These are phyloP conservation scores for Puccinia polysora DNA, from an alignment of 1,284 basidiomycete genomes.

Conservation along the genomic window DNA sequence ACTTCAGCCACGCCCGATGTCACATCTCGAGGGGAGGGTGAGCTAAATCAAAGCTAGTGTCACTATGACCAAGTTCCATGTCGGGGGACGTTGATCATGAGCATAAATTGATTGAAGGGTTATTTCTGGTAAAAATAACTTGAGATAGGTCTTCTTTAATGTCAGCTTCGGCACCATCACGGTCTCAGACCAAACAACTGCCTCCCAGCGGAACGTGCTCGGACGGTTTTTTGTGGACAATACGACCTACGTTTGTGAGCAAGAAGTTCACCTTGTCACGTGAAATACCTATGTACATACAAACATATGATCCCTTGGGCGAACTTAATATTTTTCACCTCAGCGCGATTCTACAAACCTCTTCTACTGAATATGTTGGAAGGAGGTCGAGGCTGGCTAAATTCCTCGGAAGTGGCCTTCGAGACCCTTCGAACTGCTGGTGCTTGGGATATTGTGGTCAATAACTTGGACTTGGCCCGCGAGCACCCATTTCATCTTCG, in stretches of 20 bases:
- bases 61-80: neutral
- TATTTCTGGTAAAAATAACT: neutral
- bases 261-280: neutral
- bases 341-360: constrained; percentile 41
- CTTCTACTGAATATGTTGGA: constrained; percentile 11
- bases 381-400: constrained; percentile 41
- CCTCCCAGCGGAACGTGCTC: constrained; percentile 6
- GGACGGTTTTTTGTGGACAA: constrained; percentile 42
- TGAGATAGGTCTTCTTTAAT: constrained; percentile 20
- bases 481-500: constrained; percentile 54
- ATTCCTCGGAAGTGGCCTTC: constrained; percentile 15
- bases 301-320: constrained; percentile 37
- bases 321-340: constrained; percentile 45
- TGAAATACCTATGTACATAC: constrained; percentile 6
- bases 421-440: constrained; percentile 45
- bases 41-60: neutral
- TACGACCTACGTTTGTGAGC: constrained; percentile 35
- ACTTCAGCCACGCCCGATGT: neutral
- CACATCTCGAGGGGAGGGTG: constrained; percentile 21
- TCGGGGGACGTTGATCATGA: neutral
- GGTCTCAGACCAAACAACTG: neutral
- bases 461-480: constrained; percentile 51
- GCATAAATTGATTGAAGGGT: neutral
- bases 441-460: constrained; percentile 51
- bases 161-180: constrained; percentile 30